Evolutionary conservation across 345 rosid genomes (phyloP), one percentile per base, ranked within the genome.

Genomic region (Syzygium oleosum): DNA sequence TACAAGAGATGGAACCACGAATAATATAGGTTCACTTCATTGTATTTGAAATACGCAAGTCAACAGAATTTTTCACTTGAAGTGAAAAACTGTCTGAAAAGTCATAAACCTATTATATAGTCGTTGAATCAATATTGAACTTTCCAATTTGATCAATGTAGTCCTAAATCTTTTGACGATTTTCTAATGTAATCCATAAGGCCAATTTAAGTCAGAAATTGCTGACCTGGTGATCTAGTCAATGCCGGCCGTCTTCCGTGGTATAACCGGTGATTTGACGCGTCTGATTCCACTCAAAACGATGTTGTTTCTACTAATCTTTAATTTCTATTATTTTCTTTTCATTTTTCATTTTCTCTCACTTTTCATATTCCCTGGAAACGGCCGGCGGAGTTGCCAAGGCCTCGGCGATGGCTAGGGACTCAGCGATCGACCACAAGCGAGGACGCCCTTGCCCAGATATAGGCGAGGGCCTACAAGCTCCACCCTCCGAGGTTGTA

Each of bases 401-500:
- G 38, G 77, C 19, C 17, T 29, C 9, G 2, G 14, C 7, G 38
- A 63, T 27, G 77, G 38, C 38, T 0, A 16, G 6, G 19, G 7
- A 52, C 17, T 19, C 55, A 43, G 7, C 17, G 29, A 19, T 14
- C 77, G 5, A 38, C 15, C 65, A 59, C 65, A 25, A 59, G 65
- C 16, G 15, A 59, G 38, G 19, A 63, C 38, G 31, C 19, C 77
- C 53, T 52, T 52, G 14, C 53, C 15, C 1, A 2, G 16, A 52
- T 52, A 13, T 2, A 4, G 53, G 16, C 53, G 53, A 52, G 53
- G 15, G 53, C 53, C 53, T 14, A 6, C 53, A 53, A 53, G 92
- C 88, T 93, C 98, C 83, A 98, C 99, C 86, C 93, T 94, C 89
- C 95, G 90, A 49, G 98, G 96, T 86, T 94, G 95, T 92, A 96